Conservation (phyloP, 2,329 filamentous ascomycete genomes). For the Thielaviopsis cerberus region DNA sequence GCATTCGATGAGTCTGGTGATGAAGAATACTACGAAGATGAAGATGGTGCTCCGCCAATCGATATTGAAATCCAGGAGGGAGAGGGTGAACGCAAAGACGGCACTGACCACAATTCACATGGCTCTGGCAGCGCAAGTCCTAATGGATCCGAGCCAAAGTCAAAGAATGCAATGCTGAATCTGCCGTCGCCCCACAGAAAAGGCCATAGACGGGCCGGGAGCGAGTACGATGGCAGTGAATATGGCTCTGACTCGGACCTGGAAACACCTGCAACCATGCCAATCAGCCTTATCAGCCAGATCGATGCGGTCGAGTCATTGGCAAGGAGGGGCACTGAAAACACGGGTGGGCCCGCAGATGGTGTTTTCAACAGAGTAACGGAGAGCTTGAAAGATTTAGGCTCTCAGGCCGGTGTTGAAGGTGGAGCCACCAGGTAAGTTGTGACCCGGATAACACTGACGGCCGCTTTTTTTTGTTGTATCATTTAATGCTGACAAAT, state of each 20-base stretch:
- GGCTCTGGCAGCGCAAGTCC: constrained; percentile 1
- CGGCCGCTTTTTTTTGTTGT: not conserved
- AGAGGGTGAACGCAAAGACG: not conserved
- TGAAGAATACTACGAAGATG: constrained; percentile 34
- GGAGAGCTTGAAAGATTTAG: constrained; percentile 51
- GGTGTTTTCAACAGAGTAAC: constrained; percentile 50
- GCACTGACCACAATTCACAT: constrained; percentile 1
- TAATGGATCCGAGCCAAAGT: constrained; percentile 14
- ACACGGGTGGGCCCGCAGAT: constrained; percentile 44
- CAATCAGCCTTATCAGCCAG: constrained; percentile 44
- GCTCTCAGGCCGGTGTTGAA: constrained; percentile 54
- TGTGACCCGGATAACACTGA: not conserved
- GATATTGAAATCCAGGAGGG: constrained; percentile 18
- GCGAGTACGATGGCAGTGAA: constrained; percentile 54
- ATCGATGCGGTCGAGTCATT: constrained; percentile 57
- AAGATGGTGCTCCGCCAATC: constrained; percentile 16
- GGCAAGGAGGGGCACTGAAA: constrained; percentile 46
- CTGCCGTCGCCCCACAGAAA: constrained; percentile 26
- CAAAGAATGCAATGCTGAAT: constrained; percentile 24
- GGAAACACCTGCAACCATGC: constrained; percentile 44
- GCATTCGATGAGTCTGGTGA: constrained; percentile 49
- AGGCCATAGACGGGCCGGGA: constrained; percentile 32
- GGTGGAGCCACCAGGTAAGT: constrained; percentile 50
- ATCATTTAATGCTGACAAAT: not conserved
- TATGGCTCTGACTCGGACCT: constrained; percentile 56